phyloP scores from a whole-genome alignment of 768 basidiomycete species.

The Hygrophorus pudorinus region DNA sequence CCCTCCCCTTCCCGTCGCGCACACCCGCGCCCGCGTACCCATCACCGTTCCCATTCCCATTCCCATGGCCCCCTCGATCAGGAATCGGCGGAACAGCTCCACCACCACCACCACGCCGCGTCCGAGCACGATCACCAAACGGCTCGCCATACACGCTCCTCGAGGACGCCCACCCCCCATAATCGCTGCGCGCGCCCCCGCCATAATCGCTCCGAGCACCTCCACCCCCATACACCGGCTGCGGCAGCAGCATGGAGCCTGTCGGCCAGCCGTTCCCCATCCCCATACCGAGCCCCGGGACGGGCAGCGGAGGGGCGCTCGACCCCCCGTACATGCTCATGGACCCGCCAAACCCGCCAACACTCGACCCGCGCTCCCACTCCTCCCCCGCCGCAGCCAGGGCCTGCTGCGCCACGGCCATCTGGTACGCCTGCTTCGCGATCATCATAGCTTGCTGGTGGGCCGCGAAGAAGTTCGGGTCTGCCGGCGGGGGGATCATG shows the following conservation, averaged over 20 bases:
- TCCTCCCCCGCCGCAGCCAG: slow-evolving; percentile 84
- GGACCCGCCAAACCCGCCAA: slow-evolving; percentile 35
- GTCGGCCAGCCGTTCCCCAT: slow-evolving; percentile 22
- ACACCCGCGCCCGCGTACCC: too few species aligned
- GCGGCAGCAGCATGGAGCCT: slow-evolving; percentile 28
- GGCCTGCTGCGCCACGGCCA: slow-evolving; percentile 85
- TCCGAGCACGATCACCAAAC: slow-evolving; percentile 26
- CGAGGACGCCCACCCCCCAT: slow-evolving; percentile 44
- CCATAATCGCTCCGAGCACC: slow-evolving; percentile 60
- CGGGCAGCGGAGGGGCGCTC: too few species aligned
- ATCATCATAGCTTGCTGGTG: slow-evolving; percentile 84
- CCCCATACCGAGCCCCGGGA: slow-evolving; percentile 19
- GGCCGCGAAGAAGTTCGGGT: slow-evolving; percentile 55
- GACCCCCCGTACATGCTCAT: slow-evolving; percentile 37
- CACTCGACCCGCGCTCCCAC: slow-evolving; percentile 73
- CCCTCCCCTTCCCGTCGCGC: too few species aligned
- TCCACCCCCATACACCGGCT: slow-evolving; percentile 40
- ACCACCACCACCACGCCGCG: slow-evolving; percentile 15
- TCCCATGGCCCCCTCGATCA: slow-evolving; percentile 9
- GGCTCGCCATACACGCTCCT: slow-evolving; percentile 65
- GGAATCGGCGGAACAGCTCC: slow-evolving; percentile 30
- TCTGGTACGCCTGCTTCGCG: slow-evolving; percentile 85
- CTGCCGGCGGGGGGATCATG: slow-evolving; percentile 30
- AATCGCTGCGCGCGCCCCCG: slow-evolving; percentile 30
- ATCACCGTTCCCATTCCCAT: slow-evolving; percentile 8